These are phyloP conservation scores for Tricholoma matsutake DNA, from an alignment of 768 basidiomycete species.

Conservation along the genomic window DNA sequence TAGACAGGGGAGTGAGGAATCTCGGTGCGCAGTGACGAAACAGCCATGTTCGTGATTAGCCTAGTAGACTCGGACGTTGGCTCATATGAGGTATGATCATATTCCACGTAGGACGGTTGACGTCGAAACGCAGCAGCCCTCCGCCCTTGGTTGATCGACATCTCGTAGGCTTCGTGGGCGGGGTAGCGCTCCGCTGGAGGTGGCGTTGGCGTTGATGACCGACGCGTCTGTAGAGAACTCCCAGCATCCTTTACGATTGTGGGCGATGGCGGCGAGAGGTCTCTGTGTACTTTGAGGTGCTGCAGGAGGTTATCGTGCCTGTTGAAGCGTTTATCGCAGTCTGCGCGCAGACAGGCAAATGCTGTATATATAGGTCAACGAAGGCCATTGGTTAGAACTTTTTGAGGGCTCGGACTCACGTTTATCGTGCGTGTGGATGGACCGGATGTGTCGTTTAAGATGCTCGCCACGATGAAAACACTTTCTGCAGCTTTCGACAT, in stretches of 20 bases:
- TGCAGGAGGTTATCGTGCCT: constrained; percentile 80
- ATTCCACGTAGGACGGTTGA: constrained; percentile 3
- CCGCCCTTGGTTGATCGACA: constrained; percentile 8
- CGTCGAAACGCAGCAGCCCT: constrained; percentile 6
- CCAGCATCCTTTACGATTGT: constrained; percentile 4
- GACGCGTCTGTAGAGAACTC: constrained; percentile 7
- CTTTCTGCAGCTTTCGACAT: constrained; percentile 68
- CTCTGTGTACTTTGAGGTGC: constrained; percentile 70
- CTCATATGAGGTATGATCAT: constrained; percentile 8
- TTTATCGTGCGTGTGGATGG: constrained; percentile 76
- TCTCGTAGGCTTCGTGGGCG: constrained; percentile 8
- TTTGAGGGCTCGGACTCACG: constrained; percentile 45
- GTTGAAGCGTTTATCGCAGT: constrained; percentile 73
- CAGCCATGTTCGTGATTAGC: constrained; percentile 39
- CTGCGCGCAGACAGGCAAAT: constrained; percentile 64
- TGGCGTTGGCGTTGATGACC: constrained; percentile 8
- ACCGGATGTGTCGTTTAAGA: constrained; percentile 71
- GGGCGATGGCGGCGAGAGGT: constrained; percentile 17
- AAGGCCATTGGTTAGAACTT: constrained; percentile 3
- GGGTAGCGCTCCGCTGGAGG: constrained; percentile 10
- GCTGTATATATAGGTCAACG: constrained; percentile 37
- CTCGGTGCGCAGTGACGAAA: constrained; percentile 43
- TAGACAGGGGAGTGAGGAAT: constrained; percentile 28
- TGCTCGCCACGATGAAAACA: constrained; percentile 74
- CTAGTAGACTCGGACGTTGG: constrained; percentile 23